Evolutionary conservation across 2,329 filamentous ascomycete species (phyloP).

Genomic region (Fusarium sp.): DNA sequence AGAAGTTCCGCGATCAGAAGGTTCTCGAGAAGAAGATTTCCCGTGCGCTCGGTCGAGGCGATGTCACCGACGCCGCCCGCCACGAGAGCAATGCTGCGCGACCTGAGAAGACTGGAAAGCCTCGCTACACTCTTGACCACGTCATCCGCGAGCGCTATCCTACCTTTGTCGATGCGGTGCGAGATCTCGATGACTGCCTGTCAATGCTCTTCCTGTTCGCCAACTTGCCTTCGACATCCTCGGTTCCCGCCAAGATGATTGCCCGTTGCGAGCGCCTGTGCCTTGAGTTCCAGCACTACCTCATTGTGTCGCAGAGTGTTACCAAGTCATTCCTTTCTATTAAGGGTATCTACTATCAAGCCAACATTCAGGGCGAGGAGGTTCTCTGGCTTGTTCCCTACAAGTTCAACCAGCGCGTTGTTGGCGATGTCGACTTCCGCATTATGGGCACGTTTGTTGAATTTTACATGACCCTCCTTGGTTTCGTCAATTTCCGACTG

Average conservation of each 20-base stretch:
- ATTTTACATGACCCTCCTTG: constrained; percentile 96
- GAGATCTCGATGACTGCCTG: constrained; percentile 95
- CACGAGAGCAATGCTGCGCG: constrained; percentile 88
- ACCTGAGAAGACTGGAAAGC: constrained; percentile 90
- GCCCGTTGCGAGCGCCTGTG: constrained; percentile 92
- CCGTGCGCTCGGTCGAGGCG: constrained; percentile 88
- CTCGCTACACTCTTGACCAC: constrained; percentile 92
- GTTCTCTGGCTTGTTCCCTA: constrained; percentile 98
- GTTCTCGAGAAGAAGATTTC: constrained; percentile 97
- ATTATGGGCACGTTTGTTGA: constrained; percentile 99
- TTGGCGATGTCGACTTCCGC: constrained; percentile 95
- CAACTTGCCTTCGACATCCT: constrained; percentile 89
- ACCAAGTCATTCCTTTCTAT: constrained; percentile 98
- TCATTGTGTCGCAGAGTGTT: constrained; percentile 91
- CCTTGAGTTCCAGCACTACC: constrained; percentile 97
- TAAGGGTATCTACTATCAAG: constrained; percentile 99
- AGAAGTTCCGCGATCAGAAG: constrained; percentile 98
- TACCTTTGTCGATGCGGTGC: constrained; percentile 92
- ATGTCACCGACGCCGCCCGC: constrained; percentile 88
- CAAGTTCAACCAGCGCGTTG: constrained; percentile 95
- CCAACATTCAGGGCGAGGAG: constrained; percentile 95
- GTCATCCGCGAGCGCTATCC: constrained; percentile 98
- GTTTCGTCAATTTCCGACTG: constrained; percentile 95
- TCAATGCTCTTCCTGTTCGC: constrained; percentile 98
- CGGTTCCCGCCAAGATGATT: constrained; percentile 95